Conservation (phyloP, 2,329 filamentous ascomycete species). For the Massarina eburnea region DNA sequence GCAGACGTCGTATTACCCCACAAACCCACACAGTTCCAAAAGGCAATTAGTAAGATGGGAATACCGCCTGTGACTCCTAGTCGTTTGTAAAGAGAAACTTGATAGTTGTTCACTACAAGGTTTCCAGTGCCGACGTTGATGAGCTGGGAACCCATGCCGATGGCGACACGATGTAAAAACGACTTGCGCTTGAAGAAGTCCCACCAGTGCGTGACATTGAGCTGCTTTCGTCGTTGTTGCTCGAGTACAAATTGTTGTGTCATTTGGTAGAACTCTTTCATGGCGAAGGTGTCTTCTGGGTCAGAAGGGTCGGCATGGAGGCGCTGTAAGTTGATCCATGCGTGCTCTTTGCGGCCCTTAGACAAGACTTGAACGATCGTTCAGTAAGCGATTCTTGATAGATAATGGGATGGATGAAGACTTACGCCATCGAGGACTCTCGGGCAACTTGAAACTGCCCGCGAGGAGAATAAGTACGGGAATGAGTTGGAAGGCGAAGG, state of each 20-base stretch:
- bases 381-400: not conserved
- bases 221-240: not conserved
- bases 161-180: conserved; percentile 3
- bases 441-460: not conserved
- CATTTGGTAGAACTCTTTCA: conserved; percentile 11
- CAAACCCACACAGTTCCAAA: conserved; percentile 13
- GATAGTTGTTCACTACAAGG: conserved; percentile 17
- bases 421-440: conserved; percentile 7
- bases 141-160: conserved; percentile 5
- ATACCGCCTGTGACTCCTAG: conserved; percentile 12
- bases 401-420: not conserved
- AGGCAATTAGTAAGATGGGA: conserved; percentile 12
- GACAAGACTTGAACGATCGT: not conserved
- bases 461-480: conserved; percentile 1
- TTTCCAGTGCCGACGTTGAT: conserved; percentile 6
- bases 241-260: conserved; percentile 5
- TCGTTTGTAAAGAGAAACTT: conserved; percentile 14
- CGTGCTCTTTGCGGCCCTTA: conserved; percentile 5
- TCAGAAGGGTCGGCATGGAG: conserved; percentile 2
- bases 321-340: conserved; percentile 3
- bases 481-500: conserved; percentile 1
- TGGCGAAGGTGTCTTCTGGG: conserved; percentile 2
- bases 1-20: conserved; percentile 10
- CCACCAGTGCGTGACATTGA: conserved; percentile 3
- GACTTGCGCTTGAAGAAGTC: conserved; percentile 2